These are phyloP conservation scores for Oldenlandia corymbosa DNA, from an alignment of 257 asterid species.

Conservation along the genomic window DNA sequence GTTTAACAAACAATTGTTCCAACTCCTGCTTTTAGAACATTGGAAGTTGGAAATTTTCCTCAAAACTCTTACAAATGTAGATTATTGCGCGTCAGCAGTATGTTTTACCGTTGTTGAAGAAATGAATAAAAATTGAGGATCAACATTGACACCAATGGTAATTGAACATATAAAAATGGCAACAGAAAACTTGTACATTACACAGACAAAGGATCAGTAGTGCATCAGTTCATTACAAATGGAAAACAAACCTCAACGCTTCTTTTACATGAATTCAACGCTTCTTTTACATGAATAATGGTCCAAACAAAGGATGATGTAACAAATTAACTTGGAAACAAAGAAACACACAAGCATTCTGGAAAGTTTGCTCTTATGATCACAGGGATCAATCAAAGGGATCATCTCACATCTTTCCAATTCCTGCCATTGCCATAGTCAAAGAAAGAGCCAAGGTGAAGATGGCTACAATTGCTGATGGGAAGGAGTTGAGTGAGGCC, in stretches of 20 bases:
- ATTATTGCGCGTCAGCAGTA: too few relatives aligned
- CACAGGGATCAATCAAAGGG: too few relatives aligned
- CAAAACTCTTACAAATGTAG: not conserved
- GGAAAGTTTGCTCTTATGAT: too few relatives aligned
- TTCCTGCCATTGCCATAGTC: slow-evolving; percentile 18
- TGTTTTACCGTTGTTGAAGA: too few relatives aligned
- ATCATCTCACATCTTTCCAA: slow-evolving; percentile 25
- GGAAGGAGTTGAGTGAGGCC: slow-evolving; percentile 19
- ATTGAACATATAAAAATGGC: too few relatives aligned
- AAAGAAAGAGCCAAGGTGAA: slow-evolving; percentile 28
- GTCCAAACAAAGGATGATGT: too few relatives aligned
- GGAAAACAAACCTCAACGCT: too few relatives aligned
- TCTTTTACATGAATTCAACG: too few relatives aligned
- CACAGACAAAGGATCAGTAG: not conserved
- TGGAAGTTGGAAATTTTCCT: not conserved
- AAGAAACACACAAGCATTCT: too few relatives aligned
- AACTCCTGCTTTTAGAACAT: not conserved
- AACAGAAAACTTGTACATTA: not conserved
- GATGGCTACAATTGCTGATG: slow-evolving; percentile 26
- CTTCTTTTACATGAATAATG: not conserved
- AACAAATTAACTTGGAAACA: too few relatives aligned
- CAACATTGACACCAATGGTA: too few relatives aligned
- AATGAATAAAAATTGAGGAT: too few relatives aligned
- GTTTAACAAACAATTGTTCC: slow-evolving; percentile 9
- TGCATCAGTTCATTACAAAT: not conserved